Evolutionary conservation across 306 rosid genomes (phyloP), one percentile per base, ranked within the genome.

Genomic region (Castanopsis chinensis): DNA sequence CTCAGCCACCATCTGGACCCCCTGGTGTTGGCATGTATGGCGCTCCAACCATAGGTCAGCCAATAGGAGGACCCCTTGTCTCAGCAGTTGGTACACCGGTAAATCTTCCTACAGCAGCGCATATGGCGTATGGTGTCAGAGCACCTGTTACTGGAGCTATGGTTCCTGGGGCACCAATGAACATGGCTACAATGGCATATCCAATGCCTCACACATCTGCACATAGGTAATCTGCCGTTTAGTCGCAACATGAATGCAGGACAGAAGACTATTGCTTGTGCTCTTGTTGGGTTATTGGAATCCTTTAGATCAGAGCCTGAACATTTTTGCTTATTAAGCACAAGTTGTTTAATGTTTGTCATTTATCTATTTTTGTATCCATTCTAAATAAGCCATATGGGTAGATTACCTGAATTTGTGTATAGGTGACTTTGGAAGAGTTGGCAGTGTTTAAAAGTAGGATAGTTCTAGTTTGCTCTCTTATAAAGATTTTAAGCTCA

Each of bases 51-150:
- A 89, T 94, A 23, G 98, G 98, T 67, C 98, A 92, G 58, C 98
- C 98, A 20, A 85, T 94, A 68, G 98, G 93, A 81, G 96, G 98
- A 84, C 88, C 94, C 74, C 81, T 91, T 41, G 95, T 91, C 79
- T 91, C 99, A 2, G 96, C 97, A 11, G 97, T 91, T 43, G 99
- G 99, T 71, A 95, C 98, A 41, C 92, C 97, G 0, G 97, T 92
- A 73, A 94, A 87, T 79, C 92, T 94, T 49, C 83, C 91, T 20
- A 72, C 82, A 9, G 78, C 93, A 20, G 73, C 88, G 69, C 98
- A 92, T 76, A 84, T 92, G 89, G 94, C 98, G 7, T 95, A 91
- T 17, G 97, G 92, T 43, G 88, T 94, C 45, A 85, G 91, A 71
- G 97, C 92, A 67, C 89, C 93, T 0, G 90, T 91, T 63, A 76